These are phyloP conservation scores for Podaxis sp. DNA, from an alignment of 768 basidiomycete species.

Conservation along the genomic window DNA sequence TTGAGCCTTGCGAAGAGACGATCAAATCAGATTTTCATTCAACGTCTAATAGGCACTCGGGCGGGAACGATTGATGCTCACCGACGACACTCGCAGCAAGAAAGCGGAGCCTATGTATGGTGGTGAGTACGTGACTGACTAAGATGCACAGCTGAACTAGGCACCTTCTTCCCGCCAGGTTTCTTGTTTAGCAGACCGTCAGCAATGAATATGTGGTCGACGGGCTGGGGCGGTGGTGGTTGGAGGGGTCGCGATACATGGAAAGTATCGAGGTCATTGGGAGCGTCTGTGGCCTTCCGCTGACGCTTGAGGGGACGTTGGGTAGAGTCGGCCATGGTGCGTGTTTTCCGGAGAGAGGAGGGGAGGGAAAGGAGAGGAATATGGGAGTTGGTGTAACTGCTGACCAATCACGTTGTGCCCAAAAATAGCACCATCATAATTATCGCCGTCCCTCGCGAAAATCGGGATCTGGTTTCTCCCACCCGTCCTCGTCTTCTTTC, in stretches of 20 bases:
- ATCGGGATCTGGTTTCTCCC: background rate
- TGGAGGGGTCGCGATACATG: slow-evolving; percentile 19
- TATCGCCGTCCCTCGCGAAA: slow-evolving; percentile 5
- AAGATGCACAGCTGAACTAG: slow-evolving; percentile 1
- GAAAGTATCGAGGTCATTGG: slow-evolving; percentile 17
- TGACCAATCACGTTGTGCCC: slow-evolving; percentile 7
- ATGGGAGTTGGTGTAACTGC: slow-evolving; percentile 1
- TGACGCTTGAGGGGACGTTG: slow-evolving; percentile 45
- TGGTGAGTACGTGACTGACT: slow-evolving; percentile 9
- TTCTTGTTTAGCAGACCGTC: slow-evolving; percentile 46
- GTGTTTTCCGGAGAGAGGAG: slow-evolving; percentile 14
- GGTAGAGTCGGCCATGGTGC: slow-evolving; percentile 16
- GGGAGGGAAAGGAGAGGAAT: slow-evolving; percentile 7
- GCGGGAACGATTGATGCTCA: slow-evolving; percentile 22
- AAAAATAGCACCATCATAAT: slow-evolving; percentile 7
- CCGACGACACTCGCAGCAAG: slow-evolving; percentile 65
- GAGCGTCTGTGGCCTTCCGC: slow-evolving; percentile 32
- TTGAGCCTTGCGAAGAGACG: slow-evolving; percentile 39
- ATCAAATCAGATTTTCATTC: slow-evolving; percentile 14
- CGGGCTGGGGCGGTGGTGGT: slow-evolving; percentile 27
- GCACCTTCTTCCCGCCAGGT: slow-evolving; percentile 46
- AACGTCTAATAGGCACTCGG: slow-evolving; percentile 9
- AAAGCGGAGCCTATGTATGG: slow-evolving; percentile 44
- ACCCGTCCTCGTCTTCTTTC: background rate
- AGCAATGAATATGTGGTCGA: slow-evolving; percentile 52